Evolutionary conservation across 2,329 filamentous ascomycete genomes (phyloP), one percentile per base, ranked within the genome.

Genomic region (Gyromitra esculenta): DNA sequence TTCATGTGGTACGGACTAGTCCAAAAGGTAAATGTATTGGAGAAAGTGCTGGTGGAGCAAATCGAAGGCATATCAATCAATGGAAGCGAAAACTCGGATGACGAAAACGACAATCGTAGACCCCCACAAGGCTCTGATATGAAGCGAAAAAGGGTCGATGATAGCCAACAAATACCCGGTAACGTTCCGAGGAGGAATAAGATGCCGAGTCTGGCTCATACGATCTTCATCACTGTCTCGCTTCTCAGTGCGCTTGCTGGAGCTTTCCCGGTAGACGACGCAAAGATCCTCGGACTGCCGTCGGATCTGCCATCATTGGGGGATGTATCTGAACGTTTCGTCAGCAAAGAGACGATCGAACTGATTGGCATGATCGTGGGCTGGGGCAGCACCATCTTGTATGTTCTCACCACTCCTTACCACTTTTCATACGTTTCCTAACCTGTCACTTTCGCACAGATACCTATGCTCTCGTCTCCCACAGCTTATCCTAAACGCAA

Each of bases 401-500:
- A 75, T 50, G 59, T 59, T 45, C 35, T 63, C n/a, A 15, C 66
- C n/a, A 13, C 25, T 64, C 48, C 35, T 25, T 50, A 5, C 25
- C 66, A 35, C 45, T 45, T 43, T 50, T n/a, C n/a, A 13, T 21
- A 21, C 43, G 11, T 50, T 52, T 80, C 88, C 87, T 9, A 88
- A 88, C 0, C 63, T 86, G 37, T 84, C 89, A 31, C 25, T 35
- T 13, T 8, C 65, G 21, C n/a, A 52, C 60, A 79, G 77, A 31
- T 90, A 90, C 80, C 87, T 90, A 45, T 85, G 84, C 78, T 90
- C 88, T 39, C 87, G 88, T 31, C 82, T 90, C 69, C 90, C 90
- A 0, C 90, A 91, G 81, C 86, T 91, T 48, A 88, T 89, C 84
- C 89, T 90, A 80, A 91, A 91, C 83, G 87, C 88, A 81, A 80